A percentile compares a stretch with the other conserved stretches of the same genome.
phyloP scores from a whole-genome alignment of 2,329 filamentous ascomycete genomes.

The Sporothrix schenckii region DNA sequence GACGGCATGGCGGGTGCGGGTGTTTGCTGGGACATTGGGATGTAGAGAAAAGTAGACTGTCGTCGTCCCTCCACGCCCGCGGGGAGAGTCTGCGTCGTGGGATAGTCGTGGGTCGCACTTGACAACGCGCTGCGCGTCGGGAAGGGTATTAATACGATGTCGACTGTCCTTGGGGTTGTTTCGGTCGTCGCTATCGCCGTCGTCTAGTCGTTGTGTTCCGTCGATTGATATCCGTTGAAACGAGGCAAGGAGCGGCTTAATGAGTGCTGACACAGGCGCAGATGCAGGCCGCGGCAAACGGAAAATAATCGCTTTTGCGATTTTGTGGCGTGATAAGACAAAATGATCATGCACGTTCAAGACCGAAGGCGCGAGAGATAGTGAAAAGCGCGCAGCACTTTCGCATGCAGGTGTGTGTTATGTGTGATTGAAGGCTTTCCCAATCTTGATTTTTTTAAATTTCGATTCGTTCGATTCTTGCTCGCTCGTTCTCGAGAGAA shows the following conservation, averaged over 20 bases:
- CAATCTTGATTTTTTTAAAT: not conserved
- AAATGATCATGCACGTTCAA: slow-evolving; percentile 20
- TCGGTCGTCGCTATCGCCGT: not conserved
- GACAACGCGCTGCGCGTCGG: not conserved
- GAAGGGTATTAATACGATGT: not conserved
- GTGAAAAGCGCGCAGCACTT: not conserved
- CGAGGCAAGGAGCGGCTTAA: not conserved
- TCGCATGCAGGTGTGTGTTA: not conserved
- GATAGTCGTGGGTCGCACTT: not conserved
- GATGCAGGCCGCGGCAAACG: not conserved
- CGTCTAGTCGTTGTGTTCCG: not conserved
- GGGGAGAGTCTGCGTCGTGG: not conserved
- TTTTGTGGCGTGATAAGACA: slow-evolving; percentile 17
- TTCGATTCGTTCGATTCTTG: not conserved
- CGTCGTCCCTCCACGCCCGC: slow-evolving; percentile 16
- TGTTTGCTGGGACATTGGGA: not conserved
- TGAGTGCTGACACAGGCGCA: not conserved
- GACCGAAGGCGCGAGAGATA: slow-evolving; percentile 2
- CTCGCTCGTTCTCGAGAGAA: slow-evolving; percentile 1
- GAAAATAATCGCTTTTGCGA: not conserved
- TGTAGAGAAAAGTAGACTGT: no score
- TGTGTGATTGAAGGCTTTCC: slow-evolving; percentile 11
- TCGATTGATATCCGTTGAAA: not conserved
- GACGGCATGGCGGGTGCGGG: slow-evolving; percentile 50
- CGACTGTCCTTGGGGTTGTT: not conserved